Evolutionary conservation across 805 yeast species (phyloP).

Genomic region (Saccharomycopsis oosterbeekiorum): DNA sequence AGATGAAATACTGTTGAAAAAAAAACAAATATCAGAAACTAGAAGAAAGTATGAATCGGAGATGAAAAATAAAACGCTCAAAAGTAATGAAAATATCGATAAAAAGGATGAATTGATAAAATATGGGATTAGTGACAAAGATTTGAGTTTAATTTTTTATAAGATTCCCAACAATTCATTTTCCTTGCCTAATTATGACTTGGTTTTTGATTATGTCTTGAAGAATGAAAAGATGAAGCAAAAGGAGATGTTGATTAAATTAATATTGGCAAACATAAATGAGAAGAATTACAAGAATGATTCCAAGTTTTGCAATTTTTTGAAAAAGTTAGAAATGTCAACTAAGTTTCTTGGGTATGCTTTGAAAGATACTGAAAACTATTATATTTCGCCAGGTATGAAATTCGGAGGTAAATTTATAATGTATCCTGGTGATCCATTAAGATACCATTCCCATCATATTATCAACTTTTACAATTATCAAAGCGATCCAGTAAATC

Average conservation of each 20-base stretch:
- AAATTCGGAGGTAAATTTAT: conserved; percentile 85
- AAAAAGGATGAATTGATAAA: not conserved
- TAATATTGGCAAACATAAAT: not conserved
- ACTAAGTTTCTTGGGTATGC: conserved; percentile 17
- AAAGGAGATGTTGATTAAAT: not conserved
- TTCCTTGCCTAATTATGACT: conserved; percentile 12
- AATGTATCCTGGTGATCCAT: conserved; percentile 92
- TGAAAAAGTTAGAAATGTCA: conserved; percentile 5
- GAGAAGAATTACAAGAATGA: not conserved
- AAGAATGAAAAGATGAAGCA: not conserved
- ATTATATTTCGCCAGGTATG: conserved; percentile 69
- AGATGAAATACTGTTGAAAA: conserved; percentile 16
- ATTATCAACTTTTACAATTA: conserved; percentile 43
- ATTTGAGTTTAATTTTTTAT: conserved; percentile 11
- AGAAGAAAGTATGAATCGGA: conserved; percentile 8
- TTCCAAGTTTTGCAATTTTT: not conserved
- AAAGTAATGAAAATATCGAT: conserved; percentile 3
- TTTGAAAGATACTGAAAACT: conserved; percentile 27
- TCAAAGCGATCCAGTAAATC: conserved; percentile 42
- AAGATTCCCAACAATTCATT: conserved; percentile 5
- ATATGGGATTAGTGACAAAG: conserved; percentile 1
- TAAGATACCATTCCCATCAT: conserved; percentile 80
- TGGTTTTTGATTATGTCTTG: not conserved
- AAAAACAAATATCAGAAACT: conserved; percentile 18
- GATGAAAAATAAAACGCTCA: conserved; percentile 1